Evolutionary conservation across 2,329 filamentous ascomycete species (phyloP).

Genomic region (Venturia oleaginea): DNA sequence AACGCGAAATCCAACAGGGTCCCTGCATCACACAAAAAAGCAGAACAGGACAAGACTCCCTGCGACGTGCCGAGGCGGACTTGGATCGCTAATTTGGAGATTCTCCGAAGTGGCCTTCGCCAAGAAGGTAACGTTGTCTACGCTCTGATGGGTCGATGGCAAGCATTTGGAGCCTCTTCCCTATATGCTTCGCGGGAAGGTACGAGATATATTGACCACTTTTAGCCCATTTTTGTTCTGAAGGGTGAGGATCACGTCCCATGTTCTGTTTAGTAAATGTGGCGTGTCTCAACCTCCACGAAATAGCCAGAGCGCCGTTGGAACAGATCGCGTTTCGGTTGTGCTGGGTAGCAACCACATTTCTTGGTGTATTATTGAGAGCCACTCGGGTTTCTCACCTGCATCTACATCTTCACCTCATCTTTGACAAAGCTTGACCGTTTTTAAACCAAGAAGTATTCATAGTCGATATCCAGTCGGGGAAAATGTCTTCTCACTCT

Average conservation of each 20-base stretch:
- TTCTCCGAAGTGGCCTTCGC: not conserved
- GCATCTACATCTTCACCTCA: not conserved
- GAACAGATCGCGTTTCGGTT: not conserved
- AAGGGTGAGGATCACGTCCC: not conserved
- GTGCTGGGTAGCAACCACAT: not conserved
- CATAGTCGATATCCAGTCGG: not conserved
- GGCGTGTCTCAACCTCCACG: not conserved
- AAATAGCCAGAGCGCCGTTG: not conserved
- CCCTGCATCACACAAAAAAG: not conserved
- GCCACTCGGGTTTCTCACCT: not conserved
- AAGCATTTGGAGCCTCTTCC: not conserved
- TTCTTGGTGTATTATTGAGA: not conserved
- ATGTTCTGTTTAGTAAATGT: not conserved
- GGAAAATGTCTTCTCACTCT: not conserved
- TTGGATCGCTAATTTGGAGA: not conserved
- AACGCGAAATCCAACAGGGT: not conserved
- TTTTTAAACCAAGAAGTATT: not conserved
- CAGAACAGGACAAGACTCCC: not conserved
- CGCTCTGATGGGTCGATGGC: not conserved
- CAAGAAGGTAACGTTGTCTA: not conserved
- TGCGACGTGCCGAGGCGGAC: not conserved
- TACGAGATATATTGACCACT: conserved; percentile 1
- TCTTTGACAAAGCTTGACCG: not conserved
- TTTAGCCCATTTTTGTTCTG: not conserved
- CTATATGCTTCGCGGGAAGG: not conserved